Evolutionary conservation across 768 basidiomycete genomes (phyloP), one percentile per base, ranked within the genome.

Genomic region (Neoboletus subvelutipes): DNA sequence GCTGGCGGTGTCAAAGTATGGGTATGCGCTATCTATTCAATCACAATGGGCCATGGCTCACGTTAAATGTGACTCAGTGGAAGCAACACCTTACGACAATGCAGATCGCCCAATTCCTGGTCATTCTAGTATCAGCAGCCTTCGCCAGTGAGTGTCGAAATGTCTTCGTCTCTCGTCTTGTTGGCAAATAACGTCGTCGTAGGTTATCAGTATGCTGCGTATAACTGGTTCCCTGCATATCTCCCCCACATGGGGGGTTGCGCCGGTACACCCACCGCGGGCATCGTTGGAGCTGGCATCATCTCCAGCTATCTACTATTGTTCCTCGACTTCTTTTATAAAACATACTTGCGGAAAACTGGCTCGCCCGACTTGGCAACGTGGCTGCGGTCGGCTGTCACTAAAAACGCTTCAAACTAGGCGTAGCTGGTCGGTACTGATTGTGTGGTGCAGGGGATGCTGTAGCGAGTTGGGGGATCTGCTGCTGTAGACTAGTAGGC

Each of bases 1-100:
- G 93, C 95, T 53, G 94, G 94, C 1, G 66, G 66, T 18, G 61
- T 58, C 8, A 66, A 54, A 45, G 2, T 60, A 46, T 66, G 65
- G 65, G 64, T 66, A 50, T 31, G 57, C 4, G 5, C 28, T n/a
- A 3, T 17, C n/a, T 28, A 26, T 28, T 36, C 12, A 1, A 22
- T 48, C 5, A 6, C 7, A 12, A 26, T 17, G 20, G 5, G 45
- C 11, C 17, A 5, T 42, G 5, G 28, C 13, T 52, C 24, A 57
- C 39, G 26, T 34, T 20, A 5, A 26, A 20, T 28, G 2, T 15
- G 3, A 33, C 42, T 17, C 15, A 68, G 66, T 67, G 66, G 66
- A 67, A 67, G 52, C n/a, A 52, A 56, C 37, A 67, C 42, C 66
- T 67, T 8, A 67, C 66, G 12, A 56, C 59, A 3, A 57, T 67